These are phyloP conservation scores for Nannochloropsis gaditana DNA, from an alignment of 108 stramenopile genomes.

Conservation along the genomic window DNA sequence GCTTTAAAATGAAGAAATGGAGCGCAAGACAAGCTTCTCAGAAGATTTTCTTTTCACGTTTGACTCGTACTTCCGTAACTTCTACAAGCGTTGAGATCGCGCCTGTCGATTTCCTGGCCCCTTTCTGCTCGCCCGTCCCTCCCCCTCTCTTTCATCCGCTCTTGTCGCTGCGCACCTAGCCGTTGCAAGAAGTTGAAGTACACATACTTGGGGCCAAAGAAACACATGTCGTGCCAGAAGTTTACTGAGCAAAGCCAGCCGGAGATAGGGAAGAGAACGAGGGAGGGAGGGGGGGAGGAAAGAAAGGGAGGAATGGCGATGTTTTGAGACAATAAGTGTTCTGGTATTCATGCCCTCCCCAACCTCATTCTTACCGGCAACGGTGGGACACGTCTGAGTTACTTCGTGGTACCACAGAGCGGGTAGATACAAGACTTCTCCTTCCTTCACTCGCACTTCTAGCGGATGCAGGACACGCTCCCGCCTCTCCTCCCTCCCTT, in stretches of 20 bases:
- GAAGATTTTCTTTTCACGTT: too few relatives aligned
- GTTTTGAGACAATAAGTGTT: background rate
- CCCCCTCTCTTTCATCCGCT: background rate
- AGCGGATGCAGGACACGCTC: conserved; percentile 4
- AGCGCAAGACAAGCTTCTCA: too few relatives aligned
- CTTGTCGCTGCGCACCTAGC: conserved; percentile 21
- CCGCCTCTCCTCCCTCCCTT: background rate
- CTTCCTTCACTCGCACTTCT: conserved; percentile 30
- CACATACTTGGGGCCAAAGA: conserved; percentile 57
- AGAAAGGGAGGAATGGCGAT: background rate
- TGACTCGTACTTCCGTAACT: too few relatives aligned
- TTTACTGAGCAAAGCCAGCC: conserved; percentile 59
- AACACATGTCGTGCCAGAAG: conserved; percentile 94
- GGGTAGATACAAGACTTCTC: conserved; percentile 79
- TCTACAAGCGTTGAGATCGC: too few relatives aligned
- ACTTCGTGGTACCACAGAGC: conserved; percentile 90
- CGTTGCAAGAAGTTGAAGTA: conserved; percentile 33
- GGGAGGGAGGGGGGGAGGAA: background rate
- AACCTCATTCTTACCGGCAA: conserved; percentile 50
- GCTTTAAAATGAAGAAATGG: too few relatives aligned
- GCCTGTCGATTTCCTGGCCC: background rate
- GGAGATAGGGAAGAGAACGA: background rate
- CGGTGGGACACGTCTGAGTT: conserved; percentile 77
- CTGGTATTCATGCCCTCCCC: background rate
- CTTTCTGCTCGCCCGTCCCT: background rate